Conservation (phyloP, 2,329 filamentous ascomycete genomes). For the Arthrobotrys iridis region DNA sequence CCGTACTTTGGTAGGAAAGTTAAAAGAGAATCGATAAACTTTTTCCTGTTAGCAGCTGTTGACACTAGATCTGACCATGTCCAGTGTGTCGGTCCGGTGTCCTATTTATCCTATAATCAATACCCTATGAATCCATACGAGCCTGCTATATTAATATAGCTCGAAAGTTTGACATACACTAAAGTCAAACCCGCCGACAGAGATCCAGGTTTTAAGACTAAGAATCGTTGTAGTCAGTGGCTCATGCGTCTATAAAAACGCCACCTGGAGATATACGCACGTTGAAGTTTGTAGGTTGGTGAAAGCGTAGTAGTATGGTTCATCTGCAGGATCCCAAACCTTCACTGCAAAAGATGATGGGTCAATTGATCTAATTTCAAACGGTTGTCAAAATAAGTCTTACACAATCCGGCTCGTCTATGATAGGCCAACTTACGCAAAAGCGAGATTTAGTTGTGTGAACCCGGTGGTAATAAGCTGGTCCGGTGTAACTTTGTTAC, state of each 20-base stretch:
- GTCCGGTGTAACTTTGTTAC: constrained; percentile 59
- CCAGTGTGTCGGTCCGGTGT: constrained; percentile 58
- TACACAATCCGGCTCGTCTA: background rate
- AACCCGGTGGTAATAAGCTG: constrained; percentile 60
- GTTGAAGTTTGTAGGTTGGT: constrained; percentile 56
- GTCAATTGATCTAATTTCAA: constrained; percentile 56
- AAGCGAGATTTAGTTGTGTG: constrained; percentile 61
- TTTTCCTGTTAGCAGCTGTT: constrained; percentile 59
- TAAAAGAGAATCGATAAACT: constrained; percentile 62
- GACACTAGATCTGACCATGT: constrained; percentile 61
- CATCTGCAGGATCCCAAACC: constrained; percentile 56
- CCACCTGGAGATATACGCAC: background rate
- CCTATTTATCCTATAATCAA: constrained; percentile 60
- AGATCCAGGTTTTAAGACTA: constrained; percentile 59
- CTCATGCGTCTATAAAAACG: background rate
- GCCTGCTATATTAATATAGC: no score
- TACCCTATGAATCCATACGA: no score
- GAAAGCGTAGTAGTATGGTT: constrained; percentile 56
- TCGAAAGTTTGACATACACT: constrained; percentile 56
- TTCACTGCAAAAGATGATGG: constrained; percentile 56
- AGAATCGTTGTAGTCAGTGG: background rate
- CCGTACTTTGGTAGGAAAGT: constrained; percentile 62
- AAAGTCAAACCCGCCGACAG: constrained; percentile 60
- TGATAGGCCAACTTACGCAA: constrained; percentile 53
- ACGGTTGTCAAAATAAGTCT: background rate